Base-by-base conservation (phyloP, 148 eudicot genomes). In the Agrostemma githago region DNA sequence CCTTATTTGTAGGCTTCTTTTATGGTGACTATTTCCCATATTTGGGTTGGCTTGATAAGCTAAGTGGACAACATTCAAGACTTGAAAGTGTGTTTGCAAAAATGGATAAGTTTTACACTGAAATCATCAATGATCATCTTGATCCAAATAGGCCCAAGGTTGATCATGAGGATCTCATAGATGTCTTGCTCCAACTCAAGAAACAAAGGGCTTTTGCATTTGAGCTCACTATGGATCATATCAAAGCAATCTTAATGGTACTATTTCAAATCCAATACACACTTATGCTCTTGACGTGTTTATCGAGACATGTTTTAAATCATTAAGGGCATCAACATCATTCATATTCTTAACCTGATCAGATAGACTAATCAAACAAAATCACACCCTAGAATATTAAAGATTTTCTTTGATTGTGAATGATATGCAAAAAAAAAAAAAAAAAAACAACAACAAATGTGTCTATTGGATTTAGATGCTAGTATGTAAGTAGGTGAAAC, bases 231-330 rank as follows among this genome's bases (percentile, higher is more conserved):
- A 8, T 67, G 3, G 71, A 67, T 67, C 71, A 67, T 9, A 67
- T 67, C 56, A 67, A 67, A 44, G 71, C 71, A 6, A 40, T 67
- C 11, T 67, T 67, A 19, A 67, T 67, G 71, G 71, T 67, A 66
- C 43, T 26, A 26, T 26, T 26, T 26, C 34, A 16, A 26, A 26
- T 1, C 34, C 34, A 26, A 26, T 26, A 26, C 34, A 26, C 34
- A 26, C 34, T 26, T 26, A 26, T 26, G 34, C 34, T 1, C 1
- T 26, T 26, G 34, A 26, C 34, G 1, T 1, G 34, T 26, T 26
- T 26, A 26, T 26, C 34, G 34, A 26, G 34, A 26, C 1, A 1
- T 26, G 1, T 26, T 26, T 26, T 26, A 26, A 26, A 26, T 26
- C 34, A 26, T 26, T 1, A 26, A 26, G 34, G 1, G 34, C 34